These are phyloP conservation scores for Pythium chondricola DNA, from an alignment of 352 stramenopile genomes.

Conservation along the genomic window DNA sequence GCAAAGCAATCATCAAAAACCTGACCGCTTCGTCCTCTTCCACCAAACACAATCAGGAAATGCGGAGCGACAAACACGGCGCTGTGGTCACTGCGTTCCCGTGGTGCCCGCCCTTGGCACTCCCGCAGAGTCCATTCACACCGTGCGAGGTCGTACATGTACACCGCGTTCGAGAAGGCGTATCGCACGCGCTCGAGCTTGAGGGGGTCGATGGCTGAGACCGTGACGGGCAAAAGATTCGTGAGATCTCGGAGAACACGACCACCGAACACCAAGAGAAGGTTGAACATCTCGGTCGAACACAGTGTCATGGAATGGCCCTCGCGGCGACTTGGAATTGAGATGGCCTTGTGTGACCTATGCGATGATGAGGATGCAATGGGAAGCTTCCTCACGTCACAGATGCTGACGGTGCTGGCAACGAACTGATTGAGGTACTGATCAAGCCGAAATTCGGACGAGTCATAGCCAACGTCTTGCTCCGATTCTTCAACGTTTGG, in stretches of 20 bases:
- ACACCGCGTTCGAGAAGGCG: slow-evolving; percentile 53
- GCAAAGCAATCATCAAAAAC: slow-evolving; percentile 45
- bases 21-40: slow-evolving; percentile 42
- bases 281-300: background rate
- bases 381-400: slow-evolving; percentile 7
- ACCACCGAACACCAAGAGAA: slow-evolving; percentile 46
- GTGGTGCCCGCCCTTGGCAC: slow-evolving; percentile 27
- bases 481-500: slow-evolving; percentile 2
- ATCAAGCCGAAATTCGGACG: background rate
- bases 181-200: slow-evolving; percentile 54
- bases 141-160: slow-evolving; percentile 34
- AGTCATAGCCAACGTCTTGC: background rate
- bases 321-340: slow-evolving; percentile 44
- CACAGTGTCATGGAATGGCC: slow-evolving; percentile 61
- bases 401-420: slow-evolving; percentile 9
- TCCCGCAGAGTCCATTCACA: slow-evolving; percentile 33
- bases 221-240: slow-evolving; percentile 23
- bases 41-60: slow-evolving; percentile 45
- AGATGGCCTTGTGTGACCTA: slow-evolving; percentile 37
- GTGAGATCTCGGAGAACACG: slow-evolving; percentile 45
- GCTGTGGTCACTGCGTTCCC: slow-evolving; percentile 49
- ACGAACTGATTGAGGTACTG: slow-evolving; percentile 17
- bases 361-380: too few relatives aligned
- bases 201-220: slow-evolving; percentile 24
- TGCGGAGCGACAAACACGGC: slow-evolving; percentile 43